Conservation (phyloP, 352 stramenopile species). For the Phytophthora idaei region DNA sequence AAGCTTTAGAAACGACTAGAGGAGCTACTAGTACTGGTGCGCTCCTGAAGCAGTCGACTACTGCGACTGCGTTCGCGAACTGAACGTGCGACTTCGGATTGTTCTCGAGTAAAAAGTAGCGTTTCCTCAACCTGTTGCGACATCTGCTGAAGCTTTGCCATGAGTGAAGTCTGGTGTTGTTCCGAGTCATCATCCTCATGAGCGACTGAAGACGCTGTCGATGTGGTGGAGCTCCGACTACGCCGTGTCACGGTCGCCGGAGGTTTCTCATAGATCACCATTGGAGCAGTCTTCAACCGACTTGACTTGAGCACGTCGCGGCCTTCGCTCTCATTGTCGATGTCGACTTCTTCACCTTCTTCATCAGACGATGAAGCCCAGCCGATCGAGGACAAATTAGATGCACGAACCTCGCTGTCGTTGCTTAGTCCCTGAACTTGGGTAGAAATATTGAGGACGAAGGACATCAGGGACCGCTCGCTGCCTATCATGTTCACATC, state of each 20-base stretch:
- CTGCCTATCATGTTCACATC: slow-evolving; percentile 16
- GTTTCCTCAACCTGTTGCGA: slow-evolving; percentile 38
- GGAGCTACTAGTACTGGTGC: slow-evolving; percentile 1
- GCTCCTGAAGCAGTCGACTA: slow-evolving; percentile 4
- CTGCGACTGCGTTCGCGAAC: slow-evolving; percentile 20
- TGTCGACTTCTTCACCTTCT: slow-evolving; percentile 12
- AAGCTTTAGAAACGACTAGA: slow-evolving; percentile 4
- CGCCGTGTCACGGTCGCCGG: slow-evolving; percentile 10
- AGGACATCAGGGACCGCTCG: slow-evolving; percentile 21
- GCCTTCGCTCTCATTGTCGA: slow-evolving; percentile 18
- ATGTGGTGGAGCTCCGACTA: slow-evolving; percentile 24
- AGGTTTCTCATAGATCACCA: slow-evolving; percentile 17
- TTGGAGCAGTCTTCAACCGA: slow-evolving; percentile 5
- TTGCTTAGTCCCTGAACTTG: slow-evolving; percentile 19
- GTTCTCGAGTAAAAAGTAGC: slow-evolving; percentile 33
- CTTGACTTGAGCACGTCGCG: slow-evolving; percentile 23
- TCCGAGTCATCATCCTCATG: slow-evolving; percentile 13
- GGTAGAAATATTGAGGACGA: slow-evolving; percentile 19
- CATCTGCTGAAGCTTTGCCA: slow-evolving; percentile 35
- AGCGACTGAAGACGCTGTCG: slow-evolving; percentile 21
- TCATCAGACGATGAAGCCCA: slow-evolving; percentile 13
- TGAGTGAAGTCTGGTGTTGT: slow-evolving; percentile 19
- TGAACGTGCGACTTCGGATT: slow-evolving; percentile 32
- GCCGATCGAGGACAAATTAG: slow-evolving; percentile 25
- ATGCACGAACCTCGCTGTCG: slow-evolving; percentile 15